phyloP scores from a whole-genome alignment of 1,139 yeast genomes.

The Saccharomyces hybrid region DNA sequence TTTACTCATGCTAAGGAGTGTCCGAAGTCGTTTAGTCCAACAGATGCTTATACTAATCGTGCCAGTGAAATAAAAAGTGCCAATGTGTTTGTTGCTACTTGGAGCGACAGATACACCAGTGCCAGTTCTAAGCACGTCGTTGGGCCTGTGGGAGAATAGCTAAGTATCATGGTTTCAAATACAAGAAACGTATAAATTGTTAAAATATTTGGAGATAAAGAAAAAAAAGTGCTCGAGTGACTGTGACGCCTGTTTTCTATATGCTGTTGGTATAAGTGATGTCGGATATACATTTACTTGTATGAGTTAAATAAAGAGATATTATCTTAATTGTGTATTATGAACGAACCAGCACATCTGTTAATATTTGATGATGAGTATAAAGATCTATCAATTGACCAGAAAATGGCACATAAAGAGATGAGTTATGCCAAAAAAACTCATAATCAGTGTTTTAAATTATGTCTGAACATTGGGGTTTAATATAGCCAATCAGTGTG shows the following conservation, averaged over 20 bases:
- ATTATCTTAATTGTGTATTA: background rate
- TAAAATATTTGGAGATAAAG: background rate
- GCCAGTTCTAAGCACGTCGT: background rate
- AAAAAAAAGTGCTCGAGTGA: background rate
- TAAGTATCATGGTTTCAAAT: background rate
- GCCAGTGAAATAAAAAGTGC: background rate
- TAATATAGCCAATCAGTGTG: background rate
- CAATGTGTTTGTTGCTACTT: background rate
- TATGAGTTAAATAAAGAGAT: background rate
- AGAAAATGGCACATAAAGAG: background rate
- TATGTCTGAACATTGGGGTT: background rate
- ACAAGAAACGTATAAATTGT: background rate
- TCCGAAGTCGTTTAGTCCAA: background rate
- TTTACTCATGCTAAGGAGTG: background rate
- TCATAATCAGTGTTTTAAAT: background rate
- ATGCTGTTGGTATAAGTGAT: background rate
- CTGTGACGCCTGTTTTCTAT: background rate
- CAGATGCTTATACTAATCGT: background rate
- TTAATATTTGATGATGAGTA: background rate
- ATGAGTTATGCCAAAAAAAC: background rate
- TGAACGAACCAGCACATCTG: background rate
- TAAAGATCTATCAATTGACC: background rate
- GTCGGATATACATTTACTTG: background rate
- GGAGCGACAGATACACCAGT: background rate
- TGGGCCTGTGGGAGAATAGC: background rate